Conservation (phyloP, 1,284 basidiomycete genomes). For the Pseudozyma sp. region DNA sequence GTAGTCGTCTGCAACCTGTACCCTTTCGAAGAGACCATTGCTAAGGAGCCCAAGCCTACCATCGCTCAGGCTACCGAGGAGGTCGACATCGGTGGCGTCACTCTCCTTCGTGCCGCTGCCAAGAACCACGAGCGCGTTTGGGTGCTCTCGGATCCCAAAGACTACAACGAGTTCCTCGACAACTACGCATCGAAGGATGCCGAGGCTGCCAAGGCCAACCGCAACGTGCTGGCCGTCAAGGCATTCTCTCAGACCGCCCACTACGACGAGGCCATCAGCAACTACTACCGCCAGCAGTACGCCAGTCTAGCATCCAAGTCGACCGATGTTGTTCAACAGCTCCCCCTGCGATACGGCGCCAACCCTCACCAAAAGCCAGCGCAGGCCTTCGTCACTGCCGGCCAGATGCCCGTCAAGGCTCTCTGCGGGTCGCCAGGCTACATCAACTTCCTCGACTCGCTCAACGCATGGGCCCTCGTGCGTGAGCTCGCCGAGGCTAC, state of each 20-base stretch:
- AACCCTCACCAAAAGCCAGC: slow-evolving; percentile 99
- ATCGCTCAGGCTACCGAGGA: slow-evolving; percentile 95
- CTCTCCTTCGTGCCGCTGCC: slow-evolving; percentile 94
- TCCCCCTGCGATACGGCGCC: slow-evolving; percentile 91
- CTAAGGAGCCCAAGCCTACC: slow-evolving; percentile 84
- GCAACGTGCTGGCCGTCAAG: slow-evolving; percentile 91
- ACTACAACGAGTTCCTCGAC: slow-evolving; percentile 85
- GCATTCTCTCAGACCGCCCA: slow-evolving; percentile 95
- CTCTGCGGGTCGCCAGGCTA: slow-evolving; percentile 95
- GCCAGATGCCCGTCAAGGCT: slow-evolving; percentile 92
- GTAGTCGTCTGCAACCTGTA: slow-evolving; percentile 90
- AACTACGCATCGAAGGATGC: slow-evolving; percentile 74
- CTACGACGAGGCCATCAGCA: slow-evolving; percentile 95
- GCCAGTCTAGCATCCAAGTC: slow-evolving; percentile 75
- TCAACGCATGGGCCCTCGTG: slow-evolving; percentile 97
- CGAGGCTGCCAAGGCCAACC: slow-evolving; percentile 73
- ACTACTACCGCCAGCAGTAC: slow-evolving; percentile 97
- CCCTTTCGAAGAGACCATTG: slow-evolving; percentile 88
- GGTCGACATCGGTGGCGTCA: slow-evolving; percentile 98
- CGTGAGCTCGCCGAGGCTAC: slow-evolving; percentile 88
- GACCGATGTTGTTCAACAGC: slow-evolving; percentile 71
- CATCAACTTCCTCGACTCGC: slow-evolving; percentile 97
- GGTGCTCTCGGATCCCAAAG: slow-evolving; percentile 91
- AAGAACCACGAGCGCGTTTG: slow-evolving; percentile 86
- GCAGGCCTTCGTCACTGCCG: slow-evolving; percentile 91